Evolutionary conservation across 495 filamentous ascomycete species (phyloP).

Genomic region (Choiromyces venosus): DNA sequence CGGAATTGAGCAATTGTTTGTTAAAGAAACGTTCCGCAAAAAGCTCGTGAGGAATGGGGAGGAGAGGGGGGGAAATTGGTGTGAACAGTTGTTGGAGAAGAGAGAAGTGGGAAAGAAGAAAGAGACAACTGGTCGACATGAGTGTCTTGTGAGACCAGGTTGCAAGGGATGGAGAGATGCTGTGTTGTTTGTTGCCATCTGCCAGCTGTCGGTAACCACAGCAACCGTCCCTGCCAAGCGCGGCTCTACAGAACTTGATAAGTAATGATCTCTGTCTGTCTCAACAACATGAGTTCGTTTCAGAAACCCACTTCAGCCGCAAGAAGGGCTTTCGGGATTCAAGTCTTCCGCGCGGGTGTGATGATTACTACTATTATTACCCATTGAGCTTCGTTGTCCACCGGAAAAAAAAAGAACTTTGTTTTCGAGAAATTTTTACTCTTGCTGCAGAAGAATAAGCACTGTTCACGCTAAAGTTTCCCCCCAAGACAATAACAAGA

Average conservation of each 20-base stretch:
- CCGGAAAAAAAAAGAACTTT: neutral
- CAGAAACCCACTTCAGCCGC: neutral
- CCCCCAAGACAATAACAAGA: no score
- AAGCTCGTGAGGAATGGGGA: slow-evolving; percentile 3
- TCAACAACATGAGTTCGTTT: neutral
- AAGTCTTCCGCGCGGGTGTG: neutral
- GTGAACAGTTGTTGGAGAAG: neutral
- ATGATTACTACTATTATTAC: neutral
- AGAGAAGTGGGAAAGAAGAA: neutral
- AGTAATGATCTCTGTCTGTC: no score
- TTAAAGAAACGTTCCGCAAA: slow-evolving; percentile 7
- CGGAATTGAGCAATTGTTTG: slow-evolving; percentile 19
- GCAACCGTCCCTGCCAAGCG: slow-evolving; percentile 12
- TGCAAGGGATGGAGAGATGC: neutral
- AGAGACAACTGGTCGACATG: slow-evolving; percentile 23
- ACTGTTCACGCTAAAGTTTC: no score
- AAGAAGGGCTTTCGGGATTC: neutral
- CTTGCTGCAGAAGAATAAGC: neutral
- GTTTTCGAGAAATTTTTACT: neutral
- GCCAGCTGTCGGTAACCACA: neutral
- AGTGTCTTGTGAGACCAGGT: neutral
- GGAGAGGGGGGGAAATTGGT: neutral
- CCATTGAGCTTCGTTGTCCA: neutral
- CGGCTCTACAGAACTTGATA: neutral
- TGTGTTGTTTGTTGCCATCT: slow-evolving; percentile 31